These are phyloP conservation scores for Ascomycota sp. DNA, from an alignment of 2,329 filamentous ascomycete species.

Conservation along the genomic window DNA sequence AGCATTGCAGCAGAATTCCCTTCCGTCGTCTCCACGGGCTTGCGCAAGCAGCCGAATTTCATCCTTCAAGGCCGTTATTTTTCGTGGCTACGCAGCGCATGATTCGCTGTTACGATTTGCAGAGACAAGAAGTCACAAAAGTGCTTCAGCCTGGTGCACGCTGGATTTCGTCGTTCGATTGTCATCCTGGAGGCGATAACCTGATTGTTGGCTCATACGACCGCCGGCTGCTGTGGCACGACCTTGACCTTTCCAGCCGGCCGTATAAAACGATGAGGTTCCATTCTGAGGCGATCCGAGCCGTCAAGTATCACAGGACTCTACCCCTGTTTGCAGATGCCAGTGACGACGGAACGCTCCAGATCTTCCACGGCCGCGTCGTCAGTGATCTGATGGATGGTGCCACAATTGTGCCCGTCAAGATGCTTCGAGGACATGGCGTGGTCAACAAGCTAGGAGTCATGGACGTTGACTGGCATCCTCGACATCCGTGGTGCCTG, in stretches of 20 bases:
- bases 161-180: slow-evolving; percentile 80
- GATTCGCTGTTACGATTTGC: slow-evolving; percentile 83
- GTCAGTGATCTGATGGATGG: slow-evolving; percentile 90
- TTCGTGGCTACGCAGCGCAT: slow-evolving; percentile 89
- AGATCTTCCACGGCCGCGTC: slow-evolving; percentile 93
- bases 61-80: slow-evolving; percentile 77
- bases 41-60: slow-evolving; percentile 78
- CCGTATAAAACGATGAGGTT: slow-evolving; percentile 96
- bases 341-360: slow-evolving; percentile 79
- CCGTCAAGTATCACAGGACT: slow-evolving; percentile 66
- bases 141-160: slow-evolving; percentile 80
- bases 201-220: slow-evolving; percentile 89
- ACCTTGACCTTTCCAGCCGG: slow-evolving; percentile 70
- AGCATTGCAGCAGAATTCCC: slow-evolving; percentile 83
- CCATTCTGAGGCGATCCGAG: slow-evolving; percentile 74
- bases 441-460: slow-evolving; percentile 72
- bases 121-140: slow-evolving; percentile 77
- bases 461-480: slow-evolving; percentile 90
- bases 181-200: slow-evolving; percentile 85
- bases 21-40: slow-evolving; percentile 59
- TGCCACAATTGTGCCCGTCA: slow-evolving; percentile 84
- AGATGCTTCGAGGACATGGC: slow-evolving; percentile 77
- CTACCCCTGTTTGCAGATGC: slow-evolving; percentile 80
- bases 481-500: slow-evolving; percentile 77
- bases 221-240: slow-evolving; percentile 83